phyloP scores from a whole-genome alignment of 1,284 basidiomycete genomes.

The Ceratobasidium sp. region DNA sequence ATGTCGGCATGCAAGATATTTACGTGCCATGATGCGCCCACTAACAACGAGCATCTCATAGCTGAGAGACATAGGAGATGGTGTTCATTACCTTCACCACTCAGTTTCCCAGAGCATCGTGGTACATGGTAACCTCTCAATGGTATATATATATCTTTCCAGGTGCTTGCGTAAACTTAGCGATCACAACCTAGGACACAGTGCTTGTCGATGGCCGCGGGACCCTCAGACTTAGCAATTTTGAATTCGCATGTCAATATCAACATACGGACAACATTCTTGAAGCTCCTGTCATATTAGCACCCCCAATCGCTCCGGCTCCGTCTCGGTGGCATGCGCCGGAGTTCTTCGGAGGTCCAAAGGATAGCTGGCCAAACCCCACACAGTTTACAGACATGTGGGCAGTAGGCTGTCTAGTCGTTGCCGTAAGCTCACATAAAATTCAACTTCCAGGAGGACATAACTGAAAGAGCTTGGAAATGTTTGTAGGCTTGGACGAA shows the following conservation, averaged over 20 bases:
- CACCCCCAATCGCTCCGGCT: conserved; percentile 1
- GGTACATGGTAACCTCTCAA: conserved; percentile 26
- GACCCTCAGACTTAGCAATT: conserved; percentile 5
- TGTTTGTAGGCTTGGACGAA: conserved; percentile 8
- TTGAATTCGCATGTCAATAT: conserved; percentile 38
- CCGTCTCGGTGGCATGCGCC: conserved; percentile 36
- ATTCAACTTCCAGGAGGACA: no score
- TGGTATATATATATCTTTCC: not conserved
- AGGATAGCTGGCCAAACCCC: conserved; percentile 3
- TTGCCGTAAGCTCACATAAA: conserved; percentile 6
- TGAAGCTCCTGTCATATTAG: conserved; percentile 20
- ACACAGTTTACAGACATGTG: conserved; percentile 28
- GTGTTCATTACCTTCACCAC: conserved; percentile 3
- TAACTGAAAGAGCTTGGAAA: not conserved
- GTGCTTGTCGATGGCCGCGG: not conserved
- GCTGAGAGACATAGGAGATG: not conserved
- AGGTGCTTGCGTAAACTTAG: not conserved
- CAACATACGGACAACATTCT: conserved; percentile 2
- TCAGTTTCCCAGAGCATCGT: conserved; percentile 2
- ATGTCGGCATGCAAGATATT: no score
- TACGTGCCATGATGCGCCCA: not conserved
- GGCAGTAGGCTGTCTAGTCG: conserved; percentile 17
- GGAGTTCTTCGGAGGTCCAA: conserved; percentile 11
- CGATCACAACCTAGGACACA: not conserved
- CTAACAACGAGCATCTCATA: no score